Conservation (phyloP, 345 rosid genomes). For the Anastatica hierochuntica region DNA sequence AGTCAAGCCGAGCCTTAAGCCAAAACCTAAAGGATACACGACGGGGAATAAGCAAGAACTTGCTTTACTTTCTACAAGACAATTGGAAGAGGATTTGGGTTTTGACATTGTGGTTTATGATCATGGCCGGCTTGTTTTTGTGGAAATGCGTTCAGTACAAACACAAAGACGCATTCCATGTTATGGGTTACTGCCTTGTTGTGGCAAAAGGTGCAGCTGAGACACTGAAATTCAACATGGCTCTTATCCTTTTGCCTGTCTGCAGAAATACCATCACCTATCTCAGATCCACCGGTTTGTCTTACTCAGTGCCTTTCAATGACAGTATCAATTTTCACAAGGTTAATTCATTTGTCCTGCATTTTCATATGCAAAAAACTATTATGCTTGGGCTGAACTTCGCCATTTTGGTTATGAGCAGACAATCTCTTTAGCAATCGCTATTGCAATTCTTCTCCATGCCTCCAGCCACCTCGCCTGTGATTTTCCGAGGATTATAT, state of each 20-base stretch:
- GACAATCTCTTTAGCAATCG: slow-evolving; percentile 21
- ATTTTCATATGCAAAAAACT: no score
- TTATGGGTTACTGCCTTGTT: slow-evolving; percentile 88
- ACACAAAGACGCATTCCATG: slow-evolving; percentile 46
- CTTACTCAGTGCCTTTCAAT: slow-evolving; percentile 66
- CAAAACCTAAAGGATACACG: slow-evolving; percentile 68
- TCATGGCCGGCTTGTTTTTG: slow-evolving; percentile 58
- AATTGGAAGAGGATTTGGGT: slow-evolving; percentile 90
- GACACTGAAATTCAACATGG: slow-evolving; percentile 90
- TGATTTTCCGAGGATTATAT: slow-evolving; percentile 70
- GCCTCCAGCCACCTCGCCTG: slow-evolving; percentile 78
- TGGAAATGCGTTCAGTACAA: slow-evolving; percentile 80
- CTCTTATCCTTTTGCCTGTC: no score
- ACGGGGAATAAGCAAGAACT: slow-evolving; percentile 35
- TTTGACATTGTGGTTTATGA: slow-evolving; percentile 54
- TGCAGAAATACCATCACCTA: slow-evolving; percentile 80
- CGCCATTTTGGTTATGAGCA: background rate
- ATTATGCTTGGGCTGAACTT: background rate
- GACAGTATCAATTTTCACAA: slow-evolving; percentile 92
- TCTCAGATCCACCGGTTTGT: slow-evolving; percentile 74
- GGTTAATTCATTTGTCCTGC: no score
- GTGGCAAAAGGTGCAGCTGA: slow-evolving; percentile 92
- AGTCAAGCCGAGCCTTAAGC: slow-evolving; percentile 90
- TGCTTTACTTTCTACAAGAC: slow-evolving; percentile 55
- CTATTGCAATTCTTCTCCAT: slow-evolving; percentile 61